Conservation (phyloP, 192 early-diverging fungal species). For the Linnemannia exigua region DNA sequence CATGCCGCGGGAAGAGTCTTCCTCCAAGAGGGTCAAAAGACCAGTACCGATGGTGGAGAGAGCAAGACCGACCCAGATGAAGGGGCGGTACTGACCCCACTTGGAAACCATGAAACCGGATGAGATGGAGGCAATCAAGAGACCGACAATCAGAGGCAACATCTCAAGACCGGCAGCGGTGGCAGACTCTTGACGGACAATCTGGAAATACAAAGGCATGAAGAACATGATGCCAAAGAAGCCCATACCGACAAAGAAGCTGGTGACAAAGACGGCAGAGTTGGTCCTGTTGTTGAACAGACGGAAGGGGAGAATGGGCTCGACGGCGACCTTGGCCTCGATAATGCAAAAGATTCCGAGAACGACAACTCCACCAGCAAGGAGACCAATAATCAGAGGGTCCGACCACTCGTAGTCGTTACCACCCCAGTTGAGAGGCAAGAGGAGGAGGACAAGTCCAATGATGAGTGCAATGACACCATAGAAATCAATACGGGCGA, state of each 20-base stretch:
- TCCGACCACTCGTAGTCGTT: slow-evolving; percentile 76
- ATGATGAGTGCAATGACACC: slow-evolving; percentile 68
- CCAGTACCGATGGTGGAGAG: slow-evolving; percentile 72
- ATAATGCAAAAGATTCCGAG: slow-evolving; percentile 68
- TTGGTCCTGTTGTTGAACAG: slow-evolving; percentile 69
- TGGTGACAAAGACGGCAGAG: slow-evolving; percentile 56
- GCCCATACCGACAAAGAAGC: slow-evolving; percentile 59
- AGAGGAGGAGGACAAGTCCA: slow-evolving; percentile 70
- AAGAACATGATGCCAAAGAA: slow-evolving; percentile 77
- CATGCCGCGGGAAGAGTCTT: slow-evolving; percentile 58
- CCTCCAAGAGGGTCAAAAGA: slow-evolving; percentile 68
- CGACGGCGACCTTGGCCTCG: slow-evolving; percentile 73
- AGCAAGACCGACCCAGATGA: slow-evolving; percentile 72
- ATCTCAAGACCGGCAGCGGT: slow-evolving; percentile 78
- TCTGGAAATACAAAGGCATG: slow-evolving; percentile 79
- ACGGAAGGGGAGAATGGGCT: slow-evolving; percentile 78
- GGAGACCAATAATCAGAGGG: slow-evolving; percentile 66
- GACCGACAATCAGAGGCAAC: slow-evolving; percentile 80
- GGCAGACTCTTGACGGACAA: slow-evolving; percentile 66
- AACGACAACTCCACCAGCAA: slow-evolving; percentile 65
- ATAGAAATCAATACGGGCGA: slow-evolving; percentile 72
- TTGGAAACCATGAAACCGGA: slow-evolving; percentile 75
- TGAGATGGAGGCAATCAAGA: slow-evolving; percentile 73
- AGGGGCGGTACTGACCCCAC: slow-evolving; percentile 65
- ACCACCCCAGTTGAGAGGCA: slow-evolving; percentile 84